These are phyloP conservation scores for Angophora floribunda DNA, from an alignment of 345 rosid genomes.

Conservation along the genomic window DNA sequence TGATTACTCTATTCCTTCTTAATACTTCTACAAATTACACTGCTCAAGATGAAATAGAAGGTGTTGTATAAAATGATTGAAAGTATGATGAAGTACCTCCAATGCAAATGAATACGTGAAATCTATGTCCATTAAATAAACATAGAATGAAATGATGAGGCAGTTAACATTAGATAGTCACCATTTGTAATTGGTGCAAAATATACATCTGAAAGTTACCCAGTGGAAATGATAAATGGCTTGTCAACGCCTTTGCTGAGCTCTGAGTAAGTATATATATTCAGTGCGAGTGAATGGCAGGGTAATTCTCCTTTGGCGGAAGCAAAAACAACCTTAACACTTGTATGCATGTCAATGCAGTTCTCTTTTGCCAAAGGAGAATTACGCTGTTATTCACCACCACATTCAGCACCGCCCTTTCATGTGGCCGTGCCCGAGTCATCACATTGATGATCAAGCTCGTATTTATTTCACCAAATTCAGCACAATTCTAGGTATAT, in stretches of 20 bases:
- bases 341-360: not conserved
- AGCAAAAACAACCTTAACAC: not conserved
- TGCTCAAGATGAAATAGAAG: not conserved
- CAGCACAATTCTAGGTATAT: not conserved
- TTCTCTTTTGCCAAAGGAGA: not conserved
- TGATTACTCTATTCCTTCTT: not conserved
- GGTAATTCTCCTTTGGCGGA: conserved; percentile 8
- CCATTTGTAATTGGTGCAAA: not conserved
- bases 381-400: not conserved
- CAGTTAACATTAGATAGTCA: not conserved
- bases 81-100: not conserved
- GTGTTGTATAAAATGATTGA: not conserved
- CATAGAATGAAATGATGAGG: not conserved
- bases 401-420: not conserved
- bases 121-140: not conserved
- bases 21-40: not conserved
- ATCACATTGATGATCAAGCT: not conserved
- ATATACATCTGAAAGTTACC: not conserved
- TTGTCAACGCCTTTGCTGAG: not conserved
- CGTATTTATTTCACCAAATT: not conserved
- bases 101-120: not conserved
- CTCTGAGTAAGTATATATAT: not conserved
- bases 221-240: not conserved
- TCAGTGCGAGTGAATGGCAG: conserved; percentile 1
- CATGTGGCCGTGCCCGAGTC: not conserved